phyloP scores from a whole-genome alignment of 306 rosid species.

The Rubus idaeus region DNA sequence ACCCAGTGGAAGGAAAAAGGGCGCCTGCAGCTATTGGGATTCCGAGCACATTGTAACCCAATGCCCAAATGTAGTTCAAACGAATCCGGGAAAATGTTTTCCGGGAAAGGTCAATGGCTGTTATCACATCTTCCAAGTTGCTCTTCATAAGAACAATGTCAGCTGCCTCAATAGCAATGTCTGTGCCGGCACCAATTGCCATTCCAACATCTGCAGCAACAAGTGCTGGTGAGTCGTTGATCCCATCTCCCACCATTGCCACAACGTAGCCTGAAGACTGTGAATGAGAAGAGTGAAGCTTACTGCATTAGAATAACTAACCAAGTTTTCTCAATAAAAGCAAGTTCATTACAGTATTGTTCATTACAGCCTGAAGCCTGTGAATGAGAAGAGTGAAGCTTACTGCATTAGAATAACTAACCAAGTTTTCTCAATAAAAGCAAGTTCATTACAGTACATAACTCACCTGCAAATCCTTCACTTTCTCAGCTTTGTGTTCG shows the following conservation, averaged over 20 bases:
- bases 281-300: background rate
- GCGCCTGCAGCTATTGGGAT: conserved; percentile 78
- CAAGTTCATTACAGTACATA: conserved; percentile 1
- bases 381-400: background rate
- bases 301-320: background rate
- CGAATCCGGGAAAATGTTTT: conserved; percentile 64
- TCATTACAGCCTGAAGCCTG: conserved; percentile 57
- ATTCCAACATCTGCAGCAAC: conserved; percentile 86
- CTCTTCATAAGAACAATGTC: conserved; percentile 83
- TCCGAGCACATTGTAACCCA: conserved; percentile 70
- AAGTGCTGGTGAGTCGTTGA: conserved; percentile 82
- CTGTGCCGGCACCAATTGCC: conserved; percentile 88
- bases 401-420: background rate
- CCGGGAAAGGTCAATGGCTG: conserved; percentile 74
- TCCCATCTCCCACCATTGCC: conserved; percentile 93
- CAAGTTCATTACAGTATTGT: conserved; percentile 3
- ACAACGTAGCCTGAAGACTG: conserved; percentile 58
- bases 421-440: background rate
- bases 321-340: background rate
- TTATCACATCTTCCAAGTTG: conserved; percentile 75
- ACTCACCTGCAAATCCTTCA: conserved; percentile 71
- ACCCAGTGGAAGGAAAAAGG: conserved; percentile 58
- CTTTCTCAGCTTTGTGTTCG: conserved; percentile 57
- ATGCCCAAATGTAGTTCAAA: conserved; percentile 76
- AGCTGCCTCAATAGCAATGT: conserved; percentile 91